phyloP scores from a whole-genome alignment of 768 basidiomycete species.

The Tubosaeta sp. region DNA sequence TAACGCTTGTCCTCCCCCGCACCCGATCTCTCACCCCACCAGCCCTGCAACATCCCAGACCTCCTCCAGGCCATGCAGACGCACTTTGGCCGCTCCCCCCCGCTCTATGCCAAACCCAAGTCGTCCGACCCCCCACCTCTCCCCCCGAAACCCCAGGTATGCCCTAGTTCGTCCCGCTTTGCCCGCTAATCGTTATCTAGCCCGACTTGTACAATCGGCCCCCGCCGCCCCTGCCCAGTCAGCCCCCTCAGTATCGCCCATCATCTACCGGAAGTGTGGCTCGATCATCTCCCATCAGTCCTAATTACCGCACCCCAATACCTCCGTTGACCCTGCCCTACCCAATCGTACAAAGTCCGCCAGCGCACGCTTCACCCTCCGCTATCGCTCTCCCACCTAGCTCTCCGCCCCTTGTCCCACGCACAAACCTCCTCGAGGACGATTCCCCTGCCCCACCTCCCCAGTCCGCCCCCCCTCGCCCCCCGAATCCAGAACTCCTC shows the following conservation, averaged over 20 bases:
- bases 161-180: constrained; percentile 5
- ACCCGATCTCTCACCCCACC: constrained; percentile 1
- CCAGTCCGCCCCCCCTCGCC: constrained; percentile 63
- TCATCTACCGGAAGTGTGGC: constrained; percentile 17
- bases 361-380: constrained; percentile 24
- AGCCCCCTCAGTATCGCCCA: constrained; percentile 28
- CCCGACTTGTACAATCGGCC: constrained; percentile 31
- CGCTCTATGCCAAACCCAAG: constrained; percentile 83
- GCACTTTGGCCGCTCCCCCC: constrained; percentile 81
- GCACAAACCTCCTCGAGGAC: constrained; percentile 62
- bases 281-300: constrained; percentile 16
- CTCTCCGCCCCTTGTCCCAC: constrained; percentile 24
- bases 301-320: constrained; percentile 27
- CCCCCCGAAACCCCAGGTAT: constrained; percentile 37
- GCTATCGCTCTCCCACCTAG: constrained; percentile 13
- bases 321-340: constrained; percentile 26
- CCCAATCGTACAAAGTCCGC: constrained; percentile 27
- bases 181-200: constrained; percentile 11
- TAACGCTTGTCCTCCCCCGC: constrained; percentile 4
- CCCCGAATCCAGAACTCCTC: constrained; percentile 87
- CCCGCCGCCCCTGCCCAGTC: constrained; percentile 32
- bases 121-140: constrained; percentile 33
- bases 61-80: constrained; percentile 76
- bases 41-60: constrained; percentile 75
- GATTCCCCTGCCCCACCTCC: constrained; percentile 37